Evolutionary conservation across 2,329 filamentous ascomycete species (phyloP), one percentile per base, ranked within the genome.

Genomic region (Talaromyces rugulosus): DNA sequence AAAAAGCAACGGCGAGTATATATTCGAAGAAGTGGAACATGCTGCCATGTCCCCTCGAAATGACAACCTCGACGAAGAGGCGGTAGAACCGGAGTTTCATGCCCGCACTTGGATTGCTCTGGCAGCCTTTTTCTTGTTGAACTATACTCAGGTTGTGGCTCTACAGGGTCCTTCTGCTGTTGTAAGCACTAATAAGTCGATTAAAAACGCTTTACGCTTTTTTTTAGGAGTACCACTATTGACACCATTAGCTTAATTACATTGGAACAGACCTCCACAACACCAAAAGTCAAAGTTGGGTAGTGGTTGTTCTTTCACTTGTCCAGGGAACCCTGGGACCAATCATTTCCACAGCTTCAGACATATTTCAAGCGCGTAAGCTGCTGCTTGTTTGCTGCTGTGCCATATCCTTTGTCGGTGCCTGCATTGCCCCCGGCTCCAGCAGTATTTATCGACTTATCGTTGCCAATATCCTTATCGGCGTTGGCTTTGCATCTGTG

Each of bases 401-500:
- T 16, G 16, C 44, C 16, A 30, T 59, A 5, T 59, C 56, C 4
- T 59, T 59, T 23, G 34, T 59, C 40, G 56, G 56, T 5, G 56
- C 56, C 7, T 44, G 42, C 12, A 59, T 59, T n/a, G 56, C 56
- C 23, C 56, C 56, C 4, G 56, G 56, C 8, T 59, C 56, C 42
- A 59, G 30, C 3, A 23, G 28, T 31, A 40, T 59, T 14, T 59
- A 59, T 31, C 16, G 56, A 33, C 18, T 59, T 8, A 59, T 59
- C 16, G 56, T 16, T n/a, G 56, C 56, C 23, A 36, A n/a, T 9
- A 51, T 59, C 5, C 56, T 59, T 30, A 59, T 59, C n/a, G 56
- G 56, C 3, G n/a, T 59, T 52, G 56, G 56, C 30, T 59, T 59
- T 59, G n/a, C 56, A 11, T 27, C 56, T 59, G 44, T 59, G 8